Conservation (phyloP, 305 asterid genomes). For the Rubia balearica region DNA sequence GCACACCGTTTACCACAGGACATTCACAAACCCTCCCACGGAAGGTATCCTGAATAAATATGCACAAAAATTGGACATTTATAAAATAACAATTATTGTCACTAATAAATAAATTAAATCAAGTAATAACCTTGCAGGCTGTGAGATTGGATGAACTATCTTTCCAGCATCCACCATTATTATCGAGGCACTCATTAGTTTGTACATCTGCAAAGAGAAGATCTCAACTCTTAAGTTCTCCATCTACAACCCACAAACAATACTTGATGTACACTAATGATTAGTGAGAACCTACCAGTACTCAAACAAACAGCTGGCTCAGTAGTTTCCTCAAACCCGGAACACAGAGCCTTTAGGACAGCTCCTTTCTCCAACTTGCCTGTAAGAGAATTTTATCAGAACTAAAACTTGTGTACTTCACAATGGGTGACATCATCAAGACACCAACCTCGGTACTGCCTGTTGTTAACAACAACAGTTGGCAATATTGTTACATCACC, state of each 20-base stretch:
- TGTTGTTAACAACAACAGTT: slow-evolving; percentile 85
- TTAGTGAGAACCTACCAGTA: slow-evolving; percentile 45
- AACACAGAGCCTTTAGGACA: slow-evolving; percentile 74
- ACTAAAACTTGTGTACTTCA: slow-evolving; percentile 12
- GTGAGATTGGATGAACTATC: slow-evolving; percentile 67
- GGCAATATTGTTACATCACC: slow-evolving; percentile 99
- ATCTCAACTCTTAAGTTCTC: slow-evolving; percentile 12
- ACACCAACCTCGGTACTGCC: slow-evolving; percentile 85
- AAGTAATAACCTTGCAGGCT: slow-evolving; percentile 77
- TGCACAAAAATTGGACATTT: slow-evolving; percentile 16
- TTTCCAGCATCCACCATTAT: slow-evolving; percentile 95
- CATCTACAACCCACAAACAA: background rate
- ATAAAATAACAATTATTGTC: background rate
- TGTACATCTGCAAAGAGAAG: slow-evolving; percentile 59
- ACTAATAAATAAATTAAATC: slow-evolving; percentile 11
- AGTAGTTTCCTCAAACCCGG: slow-evolving; percentile 97
- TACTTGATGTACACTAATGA: slow-evolving; percentile 11
- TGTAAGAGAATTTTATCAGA: slow-evolving; percentile 31
- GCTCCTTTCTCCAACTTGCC: slow-evolving; percentile 96
- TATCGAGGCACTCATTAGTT: slow-evolving; percentile 89
- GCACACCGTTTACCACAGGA: slow-evolving; percentile 86
- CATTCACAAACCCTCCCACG: slow-evolving; percentile 96
- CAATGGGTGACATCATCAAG: slow-evolving; percentile 6
- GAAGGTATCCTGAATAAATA: slow-evolving; percentile 66
- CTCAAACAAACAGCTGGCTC: slow-evolving; percentile 96